Percentiles rank a stretch among this genome's conserved stretches.
Conservation (phyloP, 306 rosid species). For the Trifolium dubium region DNA sequence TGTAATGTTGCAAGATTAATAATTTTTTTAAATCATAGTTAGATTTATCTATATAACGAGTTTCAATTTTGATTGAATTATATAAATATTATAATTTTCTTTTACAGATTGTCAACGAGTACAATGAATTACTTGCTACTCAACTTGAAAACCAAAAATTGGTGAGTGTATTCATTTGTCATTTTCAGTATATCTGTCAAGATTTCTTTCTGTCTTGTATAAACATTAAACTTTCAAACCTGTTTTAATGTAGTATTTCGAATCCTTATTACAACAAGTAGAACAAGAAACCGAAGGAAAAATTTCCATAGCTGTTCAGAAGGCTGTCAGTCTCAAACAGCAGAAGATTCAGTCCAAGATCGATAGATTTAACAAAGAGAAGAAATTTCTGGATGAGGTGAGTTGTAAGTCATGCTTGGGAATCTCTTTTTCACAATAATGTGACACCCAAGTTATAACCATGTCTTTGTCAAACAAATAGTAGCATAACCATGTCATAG, state of each 20-base stretch:
- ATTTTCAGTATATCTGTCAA: conserved; percentile 28
- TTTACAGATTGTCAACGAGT: conserved; percentile 83
- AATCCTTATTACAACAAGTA: conserved; percentile 83
- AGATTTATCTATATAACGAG: conserved; percentile 22
- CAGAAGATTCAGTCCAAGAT: conserved; percentile 85
- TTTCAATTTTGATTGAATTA: conserved; percentile 19
- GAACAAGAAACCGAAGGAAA: conserved; percentile 79
- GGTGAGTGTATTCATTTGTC: conserved; percentile 52
- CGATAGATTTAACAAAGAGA: conserved; percentile 76
- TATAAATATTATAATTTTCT: conserved; percentile 29
- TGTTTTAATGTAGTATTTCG: conserved; percentile 74
- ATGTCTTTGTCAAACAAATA: background rate
- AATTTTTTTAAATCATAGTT: conserved; percentile 2
- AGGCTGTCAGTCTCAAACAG: conserved; percentile 65
- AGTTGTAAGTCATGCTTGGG: conserved; percentile 36
- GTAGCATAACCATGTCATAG: conserved; percentile 1
- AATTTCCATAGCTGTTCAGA: conserved; percentile 74
- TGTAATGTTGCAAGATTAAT: conserved; percentile 58
- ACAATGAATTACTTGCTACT: conserved; percentile 84
- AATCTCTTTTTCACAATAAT: conserved; percentile 9
- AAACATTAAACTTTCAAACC: background rate
- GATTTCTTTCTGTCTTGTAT: conserved; percentile 19
- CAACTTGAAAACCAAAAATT: conserved; percentile 94
- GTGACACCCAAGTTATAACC: conserved; percentile 22
- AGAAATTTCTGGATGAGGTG: conserved; percentile 84